Evolutionary conservation across 1,139 yeast genomes (phyloP).

Genomic region (Tardiomyces blankii): DNA sequence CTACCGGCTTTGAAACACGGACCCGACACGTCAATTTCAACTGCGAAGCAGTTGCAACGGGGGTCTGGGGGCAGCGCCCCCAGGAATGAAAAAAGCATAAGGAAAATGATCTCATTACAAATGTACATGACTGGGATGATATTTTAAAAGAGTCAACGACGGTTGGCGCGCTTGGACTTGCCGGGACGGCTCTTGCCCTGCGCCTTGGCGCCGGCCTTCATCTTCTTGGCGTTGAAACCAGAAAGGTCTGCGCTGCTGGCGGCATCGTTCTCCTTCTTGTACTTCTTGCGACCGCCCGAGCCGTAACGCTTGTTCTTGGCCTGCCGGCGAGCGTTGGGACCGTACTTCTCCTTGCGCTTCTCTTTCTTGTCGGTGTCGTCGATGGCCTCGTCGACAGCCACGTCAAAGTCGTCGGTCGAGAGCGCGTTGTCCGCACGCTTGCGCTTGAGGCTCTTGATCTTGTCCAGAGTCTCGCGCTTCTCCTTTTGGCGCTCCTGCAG

Average conservation of each 20-base stretch:
- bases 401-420: slow-evolving; percentile 36
- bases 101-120: not conserved
- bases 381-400: slow-evolving; percentile 89
- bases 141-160: not conserved
- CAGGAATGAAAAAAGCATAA: too few species aligned
- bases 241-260: slow-evolving; percentile 61
- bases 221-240: slow-evolving; percentile 47
- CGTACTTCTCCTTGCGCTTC: slow-evolving; percentile 19
- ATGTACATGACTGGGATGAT: not conserved
- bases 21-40: too few species aligned
- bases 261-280: slow-evolving; percentile 62
- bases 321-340: slow-evolving; percentile 50
- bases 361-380: slow-evolving; percentile 30
- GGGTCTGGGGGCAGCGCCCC: too few species aligned
- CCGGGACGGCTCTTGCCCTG: slow-evolving; percentile 46
- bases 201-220: slow-evolving; percentile 28
- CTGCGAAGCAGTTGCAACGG: too few species aligned
- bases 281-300: slow-evolving; percentile 69
- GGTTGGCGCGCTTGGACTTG: slow-evolving; percentile 45
- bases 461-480: slow-evolving; percentile 82
- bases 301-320: slow-evolving; percentile 66
- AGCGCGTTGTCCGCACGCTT: slow-evolving; percentile 75
- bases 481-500: slow-evolving; percentile 91
- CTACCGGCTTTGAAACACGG: too few species aligned
- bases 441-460: slow-evolving; percentile 78